Evolutionary conservation across 2,329 filamentous ascomycete species (phyloP), one percentile per base, ranked within the genome.

Genomic region (Alternaria ethzedia): DNA sequence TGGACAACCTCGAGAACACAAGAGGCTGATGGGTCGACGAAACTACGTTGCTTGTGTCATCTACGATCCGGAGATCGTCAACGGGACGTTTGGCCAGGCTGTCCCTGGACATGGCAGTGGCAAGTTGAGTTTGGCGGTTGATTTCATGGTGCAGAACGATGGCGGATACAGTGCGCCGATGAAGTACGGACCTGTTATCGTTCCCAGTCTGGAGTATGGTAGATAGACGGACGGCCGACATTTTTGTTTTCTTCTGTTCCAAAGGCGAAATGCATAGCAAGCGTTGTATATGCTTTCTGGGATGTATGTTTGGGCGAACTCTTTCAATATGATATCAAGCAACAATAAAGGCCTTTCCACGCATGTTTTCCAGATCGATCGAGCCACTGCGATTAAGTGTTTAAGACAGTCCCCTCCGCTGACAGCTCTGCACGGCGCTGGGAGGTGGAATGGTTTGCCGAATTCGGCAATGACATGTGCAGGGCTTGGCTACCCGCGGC

Each of bases 71-170:
- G 94, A 97, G 64, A 86, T 89, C 54, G 87, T 92, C 28, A 85
- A 85, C 46, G 82, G 83, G 15, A 78, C 74, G 5, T 82, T 81
- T 67, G 79, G 78, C 10, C 75, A 78, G 59, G 72, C 73, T 60
- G 79, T 80, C 65, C 73, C 81, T 46, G 75, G 81, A 32, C 72
- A 80, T 57, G 78, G 78, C 8, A 76, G 74, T 32, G 83, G 83
- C 12, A 81, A 83, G 83, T 78, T 99, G 73, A 97, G 93, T 81
- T 83, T 99, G 47, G 96, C 95, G 1, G 92, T 97, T 2, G 96
- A 99, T 80, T 99, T 97, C 79, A 93, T 99, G 80, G 95, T 99
- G 21, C 96, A 99, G 81, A 94, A 92, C 1, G 95, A 97, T 71
- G 91, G 92, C 1, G 87, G 89, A 1, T 95, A 91, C 79, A 91